Conservation (phyloP, 768 basidiomycete species). For the Panaeolus papilionaceus region DNA sequence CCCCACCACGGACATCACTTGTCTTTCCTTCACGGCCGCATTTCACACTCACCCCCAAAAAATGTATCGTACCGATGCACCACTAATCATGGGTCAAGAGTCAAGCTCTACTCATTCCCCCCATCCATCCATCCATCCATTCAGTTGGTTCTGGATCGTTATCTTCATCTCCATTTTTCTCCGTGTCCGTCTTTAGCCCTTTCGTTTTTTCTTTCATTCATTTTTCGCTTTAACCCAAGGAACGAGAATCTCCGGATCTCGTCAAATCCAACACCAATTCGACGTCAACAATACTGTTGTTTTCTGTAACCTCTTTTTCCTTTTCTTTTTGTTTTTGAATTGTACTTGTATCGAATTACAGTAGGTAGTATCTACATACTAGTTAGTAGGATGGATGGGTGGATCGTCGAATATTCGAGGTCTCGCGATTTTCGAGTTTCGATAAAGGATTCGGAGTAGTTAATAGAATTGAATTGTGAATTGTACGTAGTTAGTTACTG, state of each 20-base stretch:
- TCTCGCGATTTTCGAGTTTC: neutral
- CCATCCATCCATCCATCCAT: too few species aligned
- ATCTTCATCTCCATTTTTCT: neutral
- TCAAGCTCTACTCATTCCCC: neutral
- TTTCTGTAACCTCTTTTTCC: neutral
- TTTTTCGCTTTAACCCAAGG: neutral
- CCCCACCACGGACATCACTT: neutral
- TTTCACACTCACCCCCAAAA: neutral
- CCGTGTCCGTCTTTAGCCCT: too few species aligned
- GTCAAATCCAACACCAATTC: neutral
- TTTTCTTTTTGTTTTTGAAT: too few species aligned
- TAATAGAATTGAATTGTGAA: neutral
- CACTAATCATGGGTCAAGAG: neutral
- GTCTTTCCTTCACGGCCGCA: neutral
- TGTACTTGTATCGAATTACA: neutral
- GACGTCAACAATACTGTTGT: neutral
- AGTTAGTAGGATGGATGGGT: neutral
- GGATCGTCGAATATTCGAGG: neutral
- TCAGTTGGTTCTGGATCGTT: too few species aligned
- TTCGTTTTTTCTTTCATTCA: neutral
- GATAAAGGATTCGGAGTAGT: neutral
- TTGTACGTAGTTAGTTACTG: neutral
- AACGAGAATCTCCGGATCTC: neutral
- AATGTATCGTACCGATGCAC: neutral
- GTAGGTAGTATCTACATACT: neutral